Evolutionary conservation across 2,329 filamentous ascomycete genomes (phyloP).

Genomic region (Exophiala aquamarina): DNA sequence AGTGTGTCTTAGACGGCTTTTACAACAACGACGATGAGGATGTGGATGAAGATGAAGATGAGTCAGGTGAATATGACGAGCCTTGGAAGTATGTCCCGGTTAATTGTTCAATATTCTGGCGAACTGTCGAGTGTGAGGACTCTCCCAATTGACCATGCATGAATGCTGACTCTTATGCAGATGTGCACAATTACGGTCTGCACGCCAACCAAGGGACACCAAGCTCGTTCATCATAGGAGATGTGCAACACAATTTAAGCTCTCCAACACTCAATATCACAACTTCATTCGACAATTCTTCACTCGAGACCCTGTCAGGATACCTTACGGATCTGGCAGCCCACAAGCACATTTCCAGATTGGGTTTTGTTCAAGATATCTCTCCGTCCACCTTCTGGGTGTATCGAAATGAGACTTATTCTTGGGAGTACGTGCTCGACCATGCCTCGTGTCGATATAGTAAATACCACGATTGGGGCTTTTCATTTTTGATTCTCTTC

Average conservation of each 20-base stretch:
- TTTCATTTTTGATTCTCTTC: conserved; percentile 35
- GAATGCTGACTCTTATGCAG: background rate
- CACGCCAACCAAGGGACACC: background rate
- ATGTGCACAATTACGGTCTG: conserved; percentile 17
- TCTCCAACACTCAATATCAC: conserved; percentile 21
- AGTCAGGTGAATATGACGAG: background rate
- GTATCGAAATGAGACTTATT: conserved; percentile 20
- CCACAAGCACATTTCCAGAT: background rate
- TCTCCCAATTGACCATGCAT: background rate
- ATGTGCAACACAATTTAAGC: conserved; percentile 10
- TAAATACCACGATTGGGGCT: conserved; percentile 36
- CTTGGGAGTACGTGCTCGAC: conserved; percentile 14
- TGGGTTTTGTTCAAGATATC: conserved; percentile 3
- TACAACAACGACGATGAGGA: conserved; percentile 7
- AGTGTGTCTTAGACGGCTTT: conserved; percentile 12
- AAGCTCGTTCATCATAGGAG: conserved; percentile 14
- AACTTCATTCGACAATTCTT: conserved; percentile 10
- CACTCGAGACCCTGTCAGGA: conserved; percentile 6
- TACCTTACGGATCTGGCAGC: conserved; percentile 14
- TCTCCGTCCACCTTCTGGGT: conserved; percentile 13
- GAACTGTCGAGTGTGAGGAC: conserved; percentile 14
- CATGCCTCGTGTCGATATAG: conserved; percentile 16
- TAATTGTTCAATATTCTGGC: conserved; percentile 21
- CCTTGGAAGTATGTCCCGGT: conserved; percentile 18
- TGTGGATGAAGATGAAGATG: conserved; percentile 3